Conservation (phyloP, 441 rosid species). For the Pelargonium citronellum region DNA sequence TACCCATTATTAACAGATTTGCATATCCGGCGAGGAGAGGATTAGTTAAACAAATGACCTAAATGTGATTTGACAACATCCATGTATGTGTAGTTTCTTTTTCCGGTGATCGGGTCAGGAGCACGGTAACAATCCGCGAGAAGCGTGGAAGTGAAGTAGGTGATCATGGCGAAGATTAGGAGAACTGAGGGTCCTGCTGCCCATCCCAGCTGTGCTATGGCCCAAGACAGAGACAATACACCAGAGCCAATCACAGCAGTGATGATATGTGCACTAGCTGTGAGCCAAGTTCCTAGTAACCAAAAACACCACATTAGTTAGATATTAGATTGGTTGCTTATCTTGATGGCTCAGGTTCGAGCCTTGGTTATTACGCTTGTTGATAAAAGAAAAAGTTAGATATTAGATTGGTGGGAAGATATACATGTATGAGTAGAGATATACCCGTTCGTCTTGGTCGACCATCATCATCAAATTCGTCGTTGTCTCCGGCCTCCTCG, state of each 20-base stretch:
- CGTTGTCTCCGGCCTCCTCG: slow-evolving; percentile 18
- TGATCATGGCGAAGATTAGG: slow-evolving; percentile 51
- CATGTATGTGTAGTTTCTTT: slow-evolving; percentile 78
- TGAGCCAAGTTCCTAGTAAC: slow-evolving; percentile 3
- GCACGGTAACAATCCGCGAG: slow-evolving; percentile 71
- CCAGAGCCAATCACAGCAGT: slow-evolving; percentile 11
- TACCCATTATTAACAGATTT: too few species aligned
- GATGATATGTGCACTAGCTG: slow-evolving; percentile 12
- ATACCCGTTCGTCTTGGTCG: slow-evolving; percentile 47
- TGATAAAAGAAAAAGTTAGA: background rate
- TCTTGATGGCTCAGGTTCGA: too few species aligned
- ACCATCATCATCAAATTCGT: slow-evolving; percentile 62
- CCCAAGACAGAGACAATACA: slow-evolving; percentile 11
- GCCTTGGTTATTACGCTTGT: too few species aligned
- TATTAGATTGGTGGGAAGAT: background rate
- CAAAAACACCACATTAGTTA: background rate
- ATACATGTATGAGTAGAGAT: background rate
- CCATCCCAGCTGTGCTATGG: slow-evolving; percentile 14
- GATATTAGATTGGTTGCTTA: background rate
- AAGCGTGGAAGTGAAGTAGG: slow-evolving; percentile 62
- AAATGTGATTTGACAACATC: slow-evolving; percentile 64
- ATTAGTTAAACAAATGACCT: slow-evolving; percentile 27
- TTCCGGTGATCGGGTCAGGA: slow-evolving; percentile 67
- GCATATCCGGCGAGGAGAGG: too few species aligned
- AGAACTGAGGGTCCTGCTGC: background rate